Evolutionary conservation across 768 basidiomycete species (phyloP).

Genomic region (Lactarius psammicola): DNA sequence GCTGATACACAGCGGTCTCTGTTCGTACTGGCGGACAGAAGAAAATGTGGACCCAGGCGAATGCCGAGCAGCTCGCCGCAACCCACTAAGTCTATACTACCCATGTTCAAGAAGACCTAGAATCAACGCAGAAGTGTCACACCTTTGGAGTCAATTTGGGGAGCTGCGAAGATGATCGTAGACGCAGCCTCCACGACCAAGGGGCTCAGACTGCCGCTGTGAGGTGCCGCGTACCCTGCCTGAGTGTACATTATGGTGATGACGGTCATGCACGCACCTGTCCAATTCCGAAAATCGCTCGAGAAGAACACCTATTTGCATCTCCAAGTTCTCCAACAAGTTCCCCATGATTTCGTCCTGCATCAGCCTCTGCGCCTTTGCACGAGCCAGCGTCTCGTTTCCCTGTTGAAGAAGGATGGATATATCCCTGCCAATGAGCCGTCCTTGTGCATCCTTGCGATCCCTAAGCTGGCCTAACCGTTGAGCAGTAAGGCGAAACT

Average conservation of each 20-base stretch:
- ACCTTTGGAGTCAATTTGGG: slow-evolving; percentile 61
- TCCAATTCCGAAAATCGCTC: slow-evolving; percentile 60
- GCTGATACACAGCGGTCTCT: slow-evolving; percentile 54
- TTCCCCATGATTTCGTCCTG: slow-evolving; percentile 61
- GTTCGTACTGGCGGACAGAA: slow-evolving; percentile 50
- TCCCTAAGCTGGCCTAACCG: slow-evolving; percentile 68
- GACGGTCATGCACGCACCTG: slow-evolving; percentile 37
- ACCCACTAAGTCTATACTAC: slow-evolving; percentile 50
- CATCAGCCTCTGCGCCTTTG: slow-evolving; percentile 68
- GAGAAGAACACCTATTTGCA: slow-evolving; percentile 60
- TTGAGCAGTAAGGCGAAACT: slow-evolving; percentile 62
- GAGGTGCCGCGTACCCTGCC: not conserved
- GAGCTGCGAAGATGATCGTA: slow-evolving; percentile 62
- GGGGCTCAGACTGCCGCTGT: slow-evolving; percentile 48
- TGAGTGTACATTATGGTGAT: not conserved
- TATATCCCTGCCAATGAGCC: slow-evolving; percentile 64
- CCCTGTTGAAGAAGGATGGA: slow-evolving; percentile 61
- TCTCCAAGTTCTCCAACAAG: slow-evolving; percentile 62
- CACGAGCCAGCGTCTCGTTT: slow-evolving; percentile 60
- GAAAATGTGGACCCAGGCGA: slow-evolving; percentile 57
- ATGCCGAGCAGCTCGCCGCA: slow-evolving; percentile 56
- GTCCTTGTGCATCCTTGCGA: slow-evolving; percentile 62
- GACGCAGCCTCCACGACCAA: slow-evolving; percentile 63
- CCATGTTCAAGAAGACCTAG: not conserved
- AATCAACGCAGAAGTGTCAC: not conserved